These are phyloP conservation scores for Talaromyces funiculosus DNA, from an alignment of 2,329 filamentous ascomycete species.

Conservation along the genomic window DNA sequence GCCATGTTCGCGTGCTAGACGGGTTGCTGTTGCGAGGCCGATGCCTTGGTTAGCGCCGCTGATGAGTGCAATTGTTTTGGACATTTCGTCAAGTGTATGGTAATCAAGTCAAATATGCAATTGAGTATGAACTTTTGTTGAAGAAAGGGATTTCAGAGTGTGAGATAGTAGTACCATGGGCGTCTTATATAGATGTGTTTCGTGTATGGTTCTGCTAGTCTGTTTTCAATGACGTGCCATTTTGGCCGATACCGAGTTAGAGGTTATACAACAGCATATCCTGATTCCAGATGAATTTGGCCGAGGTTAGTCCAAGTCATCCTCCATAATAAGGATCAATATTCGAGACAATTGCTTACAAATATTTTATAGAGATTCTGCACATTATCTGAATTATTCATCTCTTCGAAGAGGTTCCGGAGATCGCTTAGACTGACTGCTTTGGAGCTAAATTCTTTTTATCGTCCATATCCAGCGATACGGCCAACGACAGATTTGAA, in stretches of 20 bases:
- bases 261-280: not conserved
- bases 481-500: not conserved
- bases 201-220: not conserved
- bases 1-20: constrained; percentile 9
- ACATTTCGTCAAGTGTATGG: not conserved
- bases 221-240: not conserved
- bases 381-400: not conserved
- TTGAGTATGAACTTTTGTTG: not conserved
- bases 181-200: not conserved
- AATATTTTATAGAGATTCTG: not conserved
- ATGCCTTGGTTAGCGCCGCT: constrained; percentile 15
- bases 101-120: not conserved
- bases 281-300: constrained; percentile 1
- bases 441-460: not conserved
- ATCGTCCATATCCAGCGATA: not conserved
- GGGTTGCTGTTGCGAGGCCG: constrained; percentile 7
- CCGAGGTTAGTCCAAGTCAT: not conserved
- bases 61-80: constrained; percentile 10
- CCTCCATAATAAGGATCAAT: not conserved
- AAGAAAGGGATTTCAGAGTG: not conserved
- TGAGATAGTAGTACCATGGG: too few relatives aligned
- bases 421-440: too few relatives aligned
- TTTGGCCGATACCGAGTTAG: not conserved
- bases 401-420: not conserved
- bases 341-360: not conserved